Evolutionary conservation across 495 filamentous ascomycete species (phyloP), one percentile per base, ranked within the genome.

Genomic region (Jackrogersella minutella): DNA sequence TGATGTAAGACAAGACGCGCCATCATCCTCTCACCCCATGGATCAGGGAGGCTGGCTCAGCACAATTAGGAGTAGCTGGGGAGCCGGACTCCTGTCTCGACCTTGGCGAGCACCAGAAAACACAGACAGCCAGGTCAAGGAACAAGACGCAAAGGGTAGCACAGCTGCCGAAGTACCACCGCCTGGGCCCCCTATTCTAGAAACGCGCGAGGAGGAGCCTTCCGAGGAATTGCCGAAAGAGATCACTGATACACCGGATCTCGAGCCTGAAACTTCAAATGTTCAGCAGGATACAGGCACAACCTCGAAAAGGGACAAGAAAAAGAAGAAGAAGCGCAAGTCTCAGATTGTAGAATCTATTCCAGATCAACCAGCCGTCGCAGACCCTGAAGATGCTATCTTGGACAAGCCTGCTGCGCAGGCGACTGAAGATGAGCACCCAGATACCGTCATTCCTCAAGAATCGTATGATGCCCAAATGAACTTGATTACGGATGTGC

Each of bases 241-340:
- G 21, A 26, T 17, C 17, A 13, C 13, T 9, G n/a, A 14, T n/a
- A 39, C 33, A 53, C 22, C 33, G 6, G 52, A 68, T 52, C 62
- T 58, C 8, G 34, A 58, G 39, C 41, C 54, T 19, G 55, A 37
- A 66, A 40, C 40, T 56, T 68, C 41, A 19, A 47, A 37, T 40
- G 44, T 34, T 33, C 37, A 56, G 40, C 53, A 58, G 57, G 47
- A 7, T 65, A 51, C 39, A 40, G 31, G 17, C 30, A 43, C 55
- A 8, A 52, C 51, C 17, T 40, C 67, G 2, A 77, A 73, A 46
- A 79, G 74, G 54, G 59, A 70, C n/a, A n/a, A n/a, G n/a, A 76
- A 70, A 43, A 73, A 69, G 34, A 66, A 64, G 24, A 70, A 68
- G 39, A 56, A 64, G 13, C 51, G 52, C 52, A 62, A 67, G 46